A percentile compares a stretch with the other conserved stretches of the same genome.
These are phyloP conservation scores for Stellera chamaejasme DNA, from an alignment of 345 rosid species.

Conservation along the genomic window DNA sequence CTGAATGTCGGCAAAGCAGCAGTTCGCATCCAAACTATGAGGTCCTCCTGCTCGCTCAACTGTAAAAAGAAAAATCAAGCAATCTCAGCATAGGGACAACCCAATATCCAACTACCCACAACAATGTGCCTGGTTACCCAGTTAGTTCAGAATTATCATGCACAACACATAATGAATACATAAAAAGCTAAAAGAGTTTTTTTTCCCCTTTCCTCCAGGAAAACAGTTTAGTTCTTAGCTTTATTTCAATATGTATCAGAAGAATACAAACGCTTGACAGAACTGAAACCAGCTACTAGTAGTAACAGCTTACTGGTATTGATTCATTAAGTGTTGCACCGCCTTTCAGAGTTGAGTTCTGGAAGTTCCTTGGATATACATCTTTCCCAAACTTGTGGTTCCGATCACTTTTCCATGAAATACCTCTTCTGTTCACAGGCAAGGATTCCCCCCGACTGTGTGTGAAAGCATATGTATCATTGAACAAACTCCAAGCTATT, in stretches of 20 bases:
- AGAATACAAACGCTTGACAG: background rate
- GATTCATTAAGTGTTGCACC: constrained; percentile 36
- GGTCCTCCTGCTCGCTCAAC: constrained; percentile 93
- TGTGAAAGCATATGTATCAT: constrained; percentile 67
- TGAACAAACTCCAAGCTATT: constrained; percentile 99
- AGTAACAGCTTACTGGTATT: constrained; percentile 50
- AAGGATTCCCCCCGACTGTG: constrained; percentile 27
- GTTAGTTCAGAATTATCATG: no score
- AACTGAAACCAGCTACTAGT: background rate
- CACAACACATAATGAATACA: no score
- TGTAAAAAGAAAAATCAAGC: constrained; percentile 20
- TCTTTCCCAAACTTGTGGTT: constrained; percentile 79
- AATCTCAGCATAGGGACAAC: no score
- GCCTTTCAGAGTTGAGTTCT: constrained; percentile 52
- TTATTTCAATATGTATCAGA: background rate
- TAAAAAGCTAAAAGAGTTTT: no score
- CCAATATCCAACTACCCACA: no score
- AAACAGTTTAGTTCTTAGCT: background rate
- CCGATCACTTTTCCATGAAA: constrained; percentile 97
- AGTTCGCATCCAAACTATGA: constrained; percentile 99
- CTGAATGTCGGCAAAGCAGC: constrained; percentile 98
- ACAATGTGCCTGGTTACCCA: no score
- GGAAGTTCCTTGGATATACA: constrained; percentile 80
- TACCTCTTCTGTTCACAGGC: constrained; percentile 52
- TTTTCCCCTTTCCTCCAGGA: no score